Percentiles rank a stretch among this genome's conserved stretches.
phyloP scores from a whole-genome alignment of 495 filamentous ascomycete species.

The Penicillium macrosclerotiorum region DNA sequence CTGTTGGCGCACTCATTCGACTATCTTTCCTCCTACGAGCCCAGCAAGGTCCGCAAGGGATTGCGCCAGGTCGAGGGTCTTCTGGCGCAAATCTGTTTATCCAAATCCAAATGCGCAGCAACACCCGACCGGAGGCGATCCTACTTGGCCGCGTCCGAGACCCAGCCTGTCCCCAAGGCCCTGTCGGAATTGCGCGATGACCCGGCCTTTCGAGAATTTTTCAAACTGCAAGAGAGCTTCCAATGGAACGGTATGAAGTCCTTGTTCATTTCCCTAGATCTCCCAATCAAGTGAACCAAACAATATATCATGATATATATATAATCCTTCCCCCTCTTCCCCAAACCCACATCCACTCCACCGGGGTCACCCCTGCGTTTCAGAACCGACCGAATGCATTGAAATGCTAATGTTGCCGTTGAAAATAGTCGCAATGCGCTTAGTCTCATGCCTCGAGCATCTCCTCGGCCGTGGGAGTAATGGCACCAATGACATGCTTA shows the following conservation, averaged over 20 bases:
- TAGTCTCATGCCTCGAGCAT: constrained; percentile 84
- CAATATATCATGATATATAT: too few species aligned
- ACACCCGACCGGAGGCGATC: constrained; percentile 44
- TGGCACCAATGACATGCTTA: constrained; percentile 83
- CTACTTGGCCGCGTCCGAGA: constrained; percentile 30
- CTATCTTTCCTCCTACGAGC: constrained; percentile 92
- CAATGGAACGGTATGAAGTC: constrained; percentile 80
- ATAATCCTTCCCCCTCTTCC: too few species aligned
- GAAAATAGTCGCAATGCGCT: constrained; percentile 79
- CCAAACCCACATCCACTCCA: too few species aligned
- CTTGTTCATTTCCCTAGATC: neutral
- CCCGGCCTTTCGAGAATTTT: constrained; percentile 93
- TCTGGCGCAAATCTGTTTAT: constrained; percentile 92
- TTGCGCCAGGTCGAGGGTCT: constrained; percentile 94
- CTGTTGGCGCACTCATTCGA: constrained; percentile 92
- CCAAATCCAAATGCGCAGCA: constrained; percentile 50
- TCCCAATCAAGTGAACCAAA: too few species aligned
- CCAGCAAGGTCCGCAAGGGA: constrained; percentile 84
- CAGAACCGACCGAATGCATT: too few species aligned
- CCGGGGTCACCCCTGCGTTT: too few species aligned
- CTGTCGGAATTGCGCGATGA: constrained; percentile 72
- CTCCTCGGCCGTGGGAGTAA: constrained; percentile 76
- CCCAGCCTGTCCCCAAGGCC: constrained; percentile 56
- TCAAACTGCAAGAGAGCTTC: constrained; percentile 93
- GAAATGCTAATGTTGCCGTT: too few species aligned